Percentiles rank a stretch among this genome's conserved stretches.
phyloP scores from a whole-genome alignment of 2,329 filamentous ascomycete species.

The Aureobasidium sp. region DNA sequence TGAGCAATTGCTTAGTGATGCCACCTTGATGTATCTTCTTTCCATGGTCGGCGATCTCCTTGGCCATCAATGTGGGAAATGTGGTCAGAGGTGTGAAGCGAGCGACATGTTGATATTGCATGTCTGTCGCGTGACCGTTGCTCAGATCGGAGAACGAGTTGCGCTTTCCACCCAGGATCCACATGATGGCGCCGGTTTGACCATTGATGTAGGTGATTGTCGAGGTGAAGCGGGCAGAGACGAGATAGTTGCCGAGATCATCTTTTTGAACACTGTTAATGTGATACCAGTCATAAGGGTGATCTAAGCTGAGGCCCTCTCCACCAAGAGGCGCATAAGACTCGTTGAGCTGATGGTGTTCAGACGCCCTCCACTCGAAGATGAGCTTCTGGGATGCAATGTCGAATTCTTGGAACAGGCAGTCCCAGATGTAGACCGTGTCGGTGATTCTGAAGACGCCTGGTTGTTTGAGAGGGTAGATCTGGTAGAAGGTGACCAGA shows the following conservation, averaged over 20 bases:
- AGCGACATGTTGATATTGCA: constrained; percentile 21
- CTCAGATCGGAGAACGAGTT: constrained; percentile 20
- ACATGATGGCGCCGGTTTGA: constrained; percentile 39
- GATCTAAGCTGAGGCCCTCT: not conserved
- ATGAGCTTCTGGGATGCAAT: constrained; percentile 33
- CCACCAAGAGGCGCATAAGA: not conserved
- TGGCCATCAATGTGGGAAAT: constrained; percentile 29
- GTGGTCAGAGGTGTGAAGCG: constrained; percentile 34
- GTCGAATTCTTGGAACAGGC: constrained; percentile 37
- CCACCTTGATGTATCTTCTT: constrained; percentile 19
- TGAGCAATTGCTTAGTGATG: constrained; percentile 33
- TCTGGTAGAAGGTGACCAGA: constrained; percentile 12
- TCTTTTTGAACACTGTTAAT: constrained; percentile 48
- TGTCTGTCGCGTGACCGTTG: constrained; percentile 18
- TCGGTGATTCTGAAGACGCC: constrained; percentile 4
- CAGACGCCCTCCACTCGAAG: constrained; percentile 38
- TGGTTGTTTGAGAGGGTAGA: not conserved
- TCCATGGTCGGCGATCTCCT: constrained; percentile 12
- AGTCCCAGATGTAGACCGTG: constrained; percentile 28
- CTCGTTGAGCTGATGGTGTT: constrained; percentile 28
- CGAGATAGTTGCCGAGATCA: constrained; percentile 41
- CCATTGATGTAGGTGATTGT: constrained; percentile 40
- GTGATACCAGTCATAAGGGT: constrained; percentile 40
- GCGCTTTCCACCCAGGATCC: constrained; percentile 34
- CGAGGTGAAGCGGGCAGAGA: constrained; percentile 43